Evolutionary conservation across 164 flowering plant genomes (phyloP), one percentile per base, ranked within the genome.

Genomic region (Dillenia turbinata): DNA sequence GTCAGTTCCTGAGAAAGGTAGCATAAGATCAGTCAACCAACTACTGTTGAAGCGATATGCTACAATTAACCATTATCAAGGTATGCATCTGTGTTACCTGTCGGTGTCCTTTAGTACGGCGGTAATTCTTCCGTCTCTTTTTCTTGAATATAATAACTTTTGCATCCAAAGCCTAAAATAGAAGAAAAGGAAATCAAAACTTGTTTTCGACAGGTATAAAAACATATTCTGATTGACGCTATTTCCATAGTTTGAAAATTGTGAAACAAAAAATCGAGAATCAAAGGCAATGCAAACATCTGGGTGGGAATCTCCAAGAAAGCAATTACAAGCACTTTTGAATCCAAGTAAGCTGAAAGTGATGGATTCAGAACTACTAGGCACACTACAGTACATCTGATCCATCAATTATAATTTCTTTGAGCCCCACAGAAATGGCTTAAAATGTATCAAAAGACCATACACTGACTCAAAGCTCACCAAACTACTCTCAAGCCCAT

Each of bases 61-160:
- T 33, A 4, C 40, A 33, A 33, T 33, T 6, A 33, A 4, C 6
- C 40, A 33, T 19, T 19, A 19, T 33, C 40, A 33, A 4, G 58
- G 11, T 45, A 1, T 9, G 12, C 61, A 19, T 44, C 48, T 40
- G 17, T 64, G 49, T 66, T 84, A 95, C 97, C 90, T 92, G 99
- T 40, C 97, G 88, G 69, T 95, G 99, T 49, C 97, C 97, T 68
- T 85, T 95, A 62, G 94, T 88, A 67, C 97, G 67, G 2, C 97
- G 87, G 68, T 95, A 95, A 64, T 92, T 92, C 88, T 95, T 95
- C 62, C 97, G 84, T 64, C 97, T 82, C 76, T 95, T 95, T 76
- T 95, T 95, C 90, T 95, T 95, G 56, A 95, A 95, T 66, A 92
- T 89, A 50, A 95, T 84, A 26, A 95, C 99, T 62, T 91, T 95